Percentiles rank a stretch among this genome's conserved stretches.
Conservation (phyloP, 805 yeast species). For the Wickerhamomyces ciferrii region DNA sequence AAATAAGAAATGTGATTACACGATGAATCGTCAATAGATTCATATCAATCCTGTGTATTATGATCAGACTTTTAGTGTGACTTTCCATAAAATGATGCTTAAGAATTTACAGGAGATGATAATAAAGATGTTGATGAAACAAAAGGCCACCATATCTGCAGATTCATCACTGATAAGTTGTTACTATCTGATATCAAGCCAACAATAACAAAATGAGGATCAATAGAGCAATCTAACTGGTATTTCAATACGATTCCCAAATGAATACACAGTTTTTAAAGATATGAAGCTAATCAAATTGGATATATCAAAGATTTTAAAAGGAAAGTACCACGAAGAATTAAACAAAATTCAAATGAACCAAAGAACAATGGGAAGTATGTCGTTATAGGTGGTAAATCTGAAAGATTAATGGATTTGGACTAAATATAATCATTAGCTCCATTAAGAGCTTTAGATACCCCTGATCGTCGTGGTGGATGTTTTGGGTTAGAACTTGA, state of each 20-base stretch:
- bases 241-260: conserved; percentile 31
- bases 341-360: conserved; percentile 45
- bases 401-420: conserved; percentile 77
- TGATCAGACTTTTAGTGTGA: too few species aligned
- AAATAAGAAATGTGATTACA: too few species aligned
- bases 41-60: too few species aligned
- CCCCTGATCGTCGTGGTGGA: conserved; percentile 64
- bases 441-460: conserved; percentile 72
- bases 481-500: conserved; percentile 71
- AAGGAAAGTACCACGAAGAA: conserved; percentile 60
- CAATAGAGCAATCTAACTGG: conserved; percentile 51
- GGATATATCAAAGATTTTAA: conserved; percentile 50
- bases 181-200: conserved; percentile 34
- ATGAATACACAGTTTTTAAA: conserved; percentile 76
- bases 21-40: too few species aligned
- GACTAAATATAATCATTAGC: conserved; percentile 77
- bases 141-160: conserved; percentile 78
- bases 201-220: conserved; percentile 50
- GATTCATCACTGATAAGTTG: conserved; percentile 52
- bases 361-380: conserved; percentile 65
- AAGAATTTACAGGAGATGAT: conserved; percentile 74
- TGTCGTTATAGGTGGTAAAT: conserved; percentile 89
- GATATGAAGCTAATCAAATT: conserved; percentile 78
- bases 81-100: too few species aligned
- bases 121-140: conserved; percentile 91